These are phyloP conservation scores for Ophiostoma pallidulum DNA, from an alignment of 2,329 filamentous ascomycete genomes.

Conservation along the genomic window DNA sequence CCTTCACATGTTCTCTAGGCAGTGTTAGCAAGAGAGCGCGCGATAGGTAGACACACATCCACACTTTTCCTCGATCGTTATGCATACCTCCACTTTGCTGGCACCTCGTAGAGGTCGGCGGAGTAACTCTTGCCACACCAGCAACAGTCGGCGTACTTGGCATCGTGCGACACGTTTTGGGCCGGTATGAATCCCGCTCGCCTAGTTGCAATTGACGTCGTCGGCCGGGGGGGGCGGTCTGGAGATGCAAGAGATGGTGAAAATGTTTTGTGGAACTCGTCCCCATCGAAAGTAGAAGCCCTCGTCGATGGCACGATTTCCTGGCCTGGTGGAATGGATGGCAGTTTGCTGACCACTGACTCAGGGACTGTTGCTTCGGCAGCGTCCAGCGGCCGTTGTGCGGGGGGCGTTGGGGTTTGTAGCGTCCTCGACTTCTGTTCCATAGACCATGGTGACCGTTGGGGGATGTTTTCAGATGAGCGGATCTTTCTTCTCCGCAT, in stretches of 20 bases:
- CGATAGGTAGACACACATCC: no score
- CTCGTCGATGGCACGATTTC: not conserved
- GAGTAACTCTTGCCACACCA: not conserved
- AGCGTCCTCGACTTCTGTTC: no score
- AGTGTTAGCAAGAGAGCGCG: not conserved
- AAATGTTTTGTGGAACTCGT: not conserved
- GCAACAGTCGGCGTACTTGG: not conserved
- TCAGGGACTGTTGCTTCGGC: no score
- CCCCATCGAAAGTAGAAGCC: not conserved
- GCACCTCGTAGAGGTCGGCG: not conserved
- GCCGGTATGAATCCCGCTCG: not conserved
- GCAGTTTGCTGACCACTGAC: not conserved
- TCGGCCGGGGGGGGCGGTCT: not conserved
- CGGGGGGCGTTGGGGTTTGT: no score
- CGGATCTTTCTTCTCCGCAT: not conserved
- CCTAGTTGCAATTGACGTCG: not conserved
- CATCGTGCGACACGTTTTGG: not conserved
- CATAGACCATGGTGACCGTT: not conserved
- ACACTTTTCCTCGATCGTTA: no score
- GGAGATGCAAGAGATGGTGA: no score
- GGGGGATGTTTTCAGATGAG: no score
- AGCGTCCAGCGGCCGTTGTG: no score
- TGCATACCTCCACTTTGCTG: not conserved
- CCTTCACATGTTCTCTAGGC: not conserved
- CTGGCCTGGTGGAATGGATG: no score